Percentiles rank a stretch among this genome's conserved stretches.
Conservation (phyloP, 2,329 filamentous ascomycete species). For the Macrophomina phaseolina region DNA sequence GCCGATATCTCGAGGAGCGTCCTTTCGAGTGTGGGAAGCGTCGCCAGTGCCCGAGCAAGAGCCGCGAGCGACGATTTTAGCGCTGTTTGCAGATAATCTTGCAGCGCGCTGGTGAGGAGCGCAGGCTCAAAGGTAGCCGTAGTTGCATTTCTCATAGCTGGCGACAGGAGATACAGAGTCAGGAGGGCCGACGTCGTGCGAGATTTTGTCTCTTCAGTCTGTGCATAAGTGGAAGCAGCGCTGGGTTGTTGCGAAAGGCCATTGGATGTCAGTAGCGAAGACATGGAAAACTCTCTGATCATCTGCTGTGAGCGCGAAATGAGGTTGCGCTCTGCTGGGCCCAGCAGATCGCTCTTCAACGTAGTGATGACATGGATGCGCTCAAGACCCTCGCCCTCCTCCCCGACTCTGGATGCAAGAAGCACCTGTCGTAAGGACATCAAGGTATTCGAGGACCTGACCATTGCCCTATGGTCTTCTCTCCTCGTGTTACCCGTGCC, state of each 20-base stretch:
- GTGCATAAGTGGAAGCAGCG: slow-evolving; percentile 58
- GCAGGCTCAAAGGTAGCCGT: slow-evolving; percentile 66
- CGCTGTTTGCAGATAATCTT: slow-evolving; percentile 80
- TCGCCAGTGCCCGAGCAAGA: slow-evolving; percentile 76
- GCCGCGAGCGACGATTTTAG: slow-evolving; percentile 79
- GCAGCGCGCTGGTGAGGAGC: slow-evolving; percentile 76
- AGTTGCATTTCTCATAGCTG: slow-evolving; percentile 13
- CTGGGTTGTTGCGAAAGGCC: slow-evolving; percentile 28
- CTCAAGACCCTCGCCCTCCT: slow-evolving; percentile 79
- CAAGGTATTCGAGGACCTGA: slow-evolving; percentile 82
- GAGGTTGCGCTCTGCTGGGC: slow-evolving; percentile 75
- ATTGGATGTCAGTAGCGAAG: slow-evolving; percentile 53
- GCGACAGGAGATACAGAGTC: slow-evolving; percentile 80
- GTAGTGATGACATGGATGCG: slow-evolving; percentile 74
- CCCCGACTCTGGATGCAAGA: slow-evolving; percentile 67
- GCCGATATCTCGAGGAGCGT: slow-evolving; percentile 81
- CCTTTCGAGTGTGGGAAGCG: slow-evolving; percentile 80
- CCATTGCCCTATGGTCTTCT: slow-evolving; percentile 78
- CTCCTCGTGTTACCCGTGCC: slow-evolving; percentile 53
- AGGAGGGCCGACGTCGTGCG: slow-evolving; percentile 75
- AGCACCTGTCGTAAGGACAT: slow-evolving; percentile 77
- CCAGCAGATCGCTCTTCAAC: slow-evolving; percentile 71
- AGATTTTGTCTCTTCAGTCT: slow-evolving; percentile 75
- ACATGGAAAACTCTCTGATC: slow-evolving; percentile 83
- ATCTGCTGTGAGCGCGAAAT: slow-evolving; percentile 76